Evolutionary conservation across 192 early-diverging fungal species (phyloP).

Genomic region (Spizellomyces punctatus): DNA sequence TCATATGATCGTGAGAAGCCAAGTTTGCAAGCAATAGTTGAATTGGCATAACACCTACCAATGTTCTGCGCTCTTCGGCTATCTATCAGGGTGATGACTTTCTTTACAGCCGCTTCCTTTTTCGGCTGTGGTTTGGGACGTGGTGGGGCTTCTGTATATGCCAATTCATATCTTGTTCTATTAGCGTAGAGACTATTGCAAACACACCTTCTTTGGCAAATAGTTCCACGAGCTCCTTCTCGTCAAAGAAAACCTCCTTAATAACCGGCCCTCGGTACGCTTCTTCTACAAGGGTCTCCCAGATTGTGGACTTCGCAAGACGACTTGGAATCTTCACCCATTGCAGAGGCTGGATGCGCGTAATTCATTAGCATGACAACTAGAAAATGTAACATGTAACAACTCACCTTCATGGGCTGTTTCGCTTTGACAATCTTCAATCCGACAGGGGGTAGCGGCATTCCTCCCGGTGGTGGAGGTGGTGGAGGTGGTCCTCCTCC

Average conservation of each 20-base stretch:
- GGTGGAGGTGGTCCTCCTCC: constrained; percentile 1
- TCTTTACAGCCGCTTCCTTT: constrained; percentile 9
- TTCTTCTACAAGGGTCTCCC: constrained; percentile 43
- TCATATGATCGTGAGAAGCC: not conserved
- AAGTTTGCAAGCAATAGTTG: constrained; percentile 22
- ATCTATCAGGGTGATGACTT: constrained; percentile 44
- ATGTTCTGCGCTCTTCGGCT: constrained; percentile 40
- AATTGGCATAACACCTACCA: constrained; percentile 6
- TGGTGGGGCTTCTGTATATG: not conserved
- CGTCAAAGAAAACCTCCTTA: constrained; percentile 29
- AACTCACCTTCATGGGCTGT: constrained; percentile 31
- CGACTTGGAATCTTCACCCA: constrained; percentile 49
- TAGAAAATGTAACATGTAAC: too few species aligned
- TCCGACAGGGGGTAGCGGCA: constrained; percentile 32
- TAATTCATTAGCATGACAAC: too few species aligned
- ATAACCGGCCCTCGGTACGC: constrained; percentile 29
- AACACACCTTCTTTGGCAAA: constrained; percentile 33
- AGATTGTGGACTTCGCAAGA: constrained; percentile 36
- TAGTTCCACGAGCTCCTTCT: constrained; percentile 39
- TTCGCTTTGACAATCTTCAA: constrained; percentile 30
- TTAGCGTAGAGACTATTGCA: not conserved
- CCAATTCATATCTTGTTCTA: not conserved
- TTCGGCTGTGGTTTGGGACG: constrained; percentile 1
- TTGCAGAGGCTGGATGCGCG: constrained; percentile 26
- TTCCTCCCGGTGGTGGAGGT: constrained; percentile 18